These are phyloP conservation scores for Psilocybe cubensis DNA, from an alignment of 768 basidiomycete genomes.

Conservation along the genomic window DNA sequence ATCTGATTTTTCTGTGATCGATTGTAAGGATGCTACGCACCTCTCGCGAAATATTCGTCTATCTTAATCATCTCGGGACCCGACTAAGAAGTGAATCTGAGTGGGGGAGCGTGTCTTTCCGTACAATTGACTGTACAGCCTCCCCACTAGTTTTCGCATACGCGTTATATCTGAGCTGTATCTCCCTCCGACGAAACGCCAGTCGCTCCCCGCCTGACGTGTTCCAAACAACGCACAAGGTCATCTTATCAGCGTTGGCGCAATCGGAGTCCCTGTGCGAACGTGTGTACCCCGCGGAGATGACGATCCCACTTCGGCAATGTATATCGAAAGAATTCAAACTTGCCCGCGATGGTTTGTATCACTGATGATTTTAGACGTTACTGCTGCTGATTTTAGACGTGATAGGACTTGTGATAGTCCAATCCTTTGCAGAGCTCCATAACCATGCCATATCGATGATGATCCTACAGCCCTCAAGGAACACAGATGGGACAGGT, in stretches of 20 bases:
- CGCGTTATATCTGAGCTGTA: slow-evolving; percentile 32
- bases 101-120: slow-evolving; percentile 21
- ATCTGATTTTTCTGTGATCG: background rate
- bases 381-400: background rate
- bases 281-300: slow-evolving; percentile 27
- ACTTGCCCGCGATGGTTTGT: slow-evolving; percentile 25
- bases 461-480: slow-evolving; percentile 16
- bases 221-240: slow-evolving; percentile 30
- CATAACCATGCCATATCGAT: slow-evolving; percentile 19
- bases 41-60: slow-evolving; percentile 24
- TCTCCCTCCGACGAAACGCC: slow-evolving; percentile 28
- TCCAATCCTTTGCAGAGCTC: slow-evolving; percentile 25
- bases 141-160: slow-evolving; percentile 33
- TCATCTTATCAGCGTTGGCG: slow-evolving; percentile 27
- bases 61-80: slow-evolving; percentile 26
- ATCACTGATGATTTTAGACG: background rate
- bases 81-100: slow-evolving; percentile 26
- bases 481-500: slow-evolving; percentile 20
- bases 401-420: slow-evolving; percentile 22
- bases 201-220: slow-evolving; percentile 18
- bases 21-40: slow-evolving; percentile 14
- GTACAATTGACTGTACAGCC: slow-evolving; percentile 24
- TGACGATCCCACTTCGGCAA: slow-evolving; percentile 24
- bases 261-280: slow-evolving; percentile 28
- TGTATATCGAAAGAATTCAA: slow-evolving; percentile 24